These are phyloP conservation scores for Sherardia arvensis DNA, from an alignment of 257 asterid species.

Conservation along the genomic window DNA sequence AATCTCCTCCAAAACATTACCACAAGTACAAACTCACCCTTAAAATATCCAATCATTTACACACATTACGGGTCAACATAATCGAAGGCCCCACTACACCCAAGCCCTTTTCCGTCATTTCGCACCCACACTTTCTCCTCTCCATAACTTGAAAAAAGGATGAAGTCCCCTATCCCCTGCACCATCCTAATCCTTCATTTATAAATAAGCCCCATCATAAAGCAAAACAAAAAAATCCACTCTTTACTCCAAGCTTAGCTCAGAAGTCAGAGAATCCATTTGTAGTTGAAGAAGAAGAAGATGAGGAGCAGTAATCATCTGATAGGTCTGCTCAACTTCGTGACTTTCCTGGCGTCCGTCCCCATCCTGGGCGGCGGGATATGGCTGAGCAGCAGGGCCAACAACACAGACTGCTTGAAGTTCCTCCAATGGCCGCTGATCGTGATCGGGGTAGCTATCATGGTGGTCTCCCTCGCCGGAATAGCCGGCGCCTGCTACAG, in stretches of 20 bases:
- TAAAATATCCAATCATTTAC: neutral
- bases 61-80: neutral
- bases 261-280: neutral
- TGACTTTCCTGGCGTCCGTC: constrained; percentile 58
- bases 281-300: neutral
- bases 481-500: constrained; percentile 78
- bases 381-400: constrained; percentile 86
- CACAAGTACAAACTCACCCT: neutral
- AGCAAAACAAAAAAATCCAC: neutral
- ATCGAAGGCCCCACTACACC: neutral
- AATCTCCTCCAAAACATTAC: neutral
- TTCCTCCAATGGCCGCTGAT: constrained; percentile 91
- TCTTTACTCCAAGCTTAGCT: neutral
- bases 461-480: constrained; percentile 84
- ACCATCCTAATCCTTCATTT: neutral
- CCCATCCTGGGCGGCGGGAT: constrained; percentile 81
- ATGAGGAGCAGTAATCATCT: constrained; percentile 69
- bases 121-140: neutral
- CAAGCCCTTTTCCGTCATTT: neutral
- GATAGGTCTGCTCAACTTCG: constrained; percentile 45
- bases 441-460: constrained; percentile 54
- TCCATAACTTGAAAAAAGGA: neutral
- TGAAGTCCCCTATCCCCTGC: neutral
- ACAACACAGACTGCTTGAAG: constrained; percentile 68
- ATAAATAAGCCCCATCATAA: neutral